Conservation (phyloP, 2,329 filamentous ascomycete species). For the Fusarium coicis region DNA sequence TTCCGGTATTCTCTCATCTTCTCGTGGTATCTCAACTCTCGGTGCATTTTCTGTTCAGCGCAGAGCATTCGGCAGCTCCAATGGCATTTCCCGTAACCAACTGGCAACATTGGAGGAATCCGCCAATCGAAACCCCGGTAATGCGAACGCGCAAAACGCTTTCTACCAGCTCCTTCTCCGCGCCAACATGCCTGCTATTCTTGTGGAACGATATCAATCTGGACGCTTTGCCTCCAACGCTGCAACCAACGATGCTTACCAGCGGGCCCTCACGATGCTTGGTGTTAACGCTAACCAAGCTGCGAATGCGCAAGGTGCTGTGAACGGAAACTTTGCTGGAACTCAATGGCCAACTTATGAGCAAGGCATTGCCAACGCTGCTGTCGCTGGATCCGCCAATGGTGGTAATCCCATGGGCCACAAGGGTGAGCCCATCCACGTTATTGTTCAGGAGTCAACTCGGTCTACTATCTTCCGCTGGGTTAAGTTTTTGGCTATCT, state of each 20-base stretch:
- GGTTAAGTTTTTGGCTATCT: conserved; percentile 86
- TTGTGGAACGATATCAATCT: conserved; percentile 89
- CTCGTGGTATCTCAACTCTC: conserved; percentile 36
- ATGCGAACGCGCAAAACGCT: conserved; percentile 87
- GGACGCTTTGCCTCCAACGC: conserved; percentile 85
- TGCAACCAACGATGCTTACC: conserved; percentile 81
- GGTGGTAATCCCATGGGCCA: conserved; percentile 63
- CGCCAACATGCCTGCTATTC: conserved; percentile 92
- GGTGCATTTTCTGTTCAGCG: conserved; percentile 35
- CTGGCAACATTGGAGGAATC: conserved; percentile 89
- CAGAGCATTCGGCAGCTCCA: conserved; percentile 56
- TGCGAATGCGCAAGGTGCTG: conserved; percentile 35
- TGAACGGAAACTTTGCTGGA: conserved; percentile 35
- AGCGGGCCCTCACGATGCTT: conserved; percentile 70
- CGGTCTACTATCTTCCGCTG: conserved; percentile 86
- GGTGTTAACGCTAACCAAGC: conserved; percentile 46
- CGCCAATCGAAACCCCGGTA: conserved; percentile 91
- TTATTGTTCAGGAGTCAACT: conserved; percentile 92
- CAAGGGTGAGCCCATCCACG: conserved; percentile 89
- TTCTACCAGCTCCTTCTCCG: conserved; percentile 93
- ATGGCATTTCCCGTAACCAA: conserved; percentile 68
- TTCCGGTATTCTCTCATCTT: conserved; percentile 32
- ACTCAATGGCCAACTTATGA: conserved; percentile 48
- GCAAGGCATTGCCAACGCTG: conserved; percentile 45
- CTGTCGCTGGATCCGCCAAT: conserved; percentile 35